Percentiles rank a stretch among this genome's conserved stretches.
These are phyloP conservation scores for Nitzschia putrida DNA, from an alignment of 108 stramenopile genomes.

Conservation along the genomic window DNA sequence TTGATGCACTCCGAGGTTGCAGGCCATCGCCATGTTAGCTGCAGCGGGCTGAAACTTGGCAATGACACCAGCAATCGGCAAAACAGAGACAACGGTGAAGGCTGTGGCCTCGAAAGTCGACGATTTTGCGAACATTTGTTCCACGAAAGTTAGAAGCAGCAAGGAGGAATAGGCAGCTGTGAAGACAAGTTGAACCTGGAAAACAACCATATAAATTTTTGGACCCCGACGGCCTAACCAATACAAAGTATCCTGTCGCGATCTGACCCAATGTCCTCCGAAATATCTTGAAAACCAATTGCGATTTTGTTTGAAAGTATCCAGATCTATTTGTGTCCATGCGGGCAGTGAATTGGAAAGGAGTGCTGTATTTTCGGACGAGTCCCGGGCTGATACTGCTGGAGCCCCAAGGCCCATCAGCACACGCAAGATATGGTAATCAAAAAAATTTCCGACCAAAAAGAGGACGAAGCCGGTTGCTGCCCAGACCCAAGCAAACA, in stretches of 20 bases:
- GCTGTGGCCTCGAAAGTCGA: not conserved
- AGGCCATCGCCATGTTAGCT: conserved; percentile 28
- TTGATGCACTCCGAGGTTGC: conserved; percentile 29
- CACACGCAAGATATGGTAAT: conserved; percentile 24
- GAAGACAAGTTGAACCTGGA: conserved; percentile 39
- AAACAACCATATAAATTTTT: conserved; percentile 22
- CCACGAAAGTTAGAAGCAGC: conserved; percentile 25
- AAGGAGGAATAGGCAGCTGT: conserved; percentile 27
- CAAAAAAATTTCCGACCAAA: conserved; percentile 25
- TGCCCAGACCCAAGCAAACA: conserved; percentile 40
- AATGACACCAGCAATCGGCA: conserved; percentile 16
- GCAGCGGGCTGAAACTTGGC: conserved; percentile 20
- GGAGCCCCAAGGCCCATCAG: conserved; percentile 14
- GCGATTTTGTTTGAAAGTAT: conserved; percentile 16
- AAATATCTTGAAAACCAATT: conserved; percentile 12
- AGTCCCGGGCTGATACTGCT: not conserved
- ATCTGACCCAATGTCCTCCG: not conserved
- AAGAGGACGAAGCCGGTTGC: conserved; percentile 33
- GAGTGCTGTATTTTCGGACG: not conserved
- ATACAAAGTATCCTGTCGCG: conserved; percentile 34
- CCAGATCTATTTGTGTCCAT: conserved; percentile 35
- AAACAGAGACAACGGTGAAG: conserved; percentile 13
- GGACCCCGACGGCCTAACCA: conserved; percentile 40
- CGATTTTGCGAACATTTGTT: conserved; percentile 5
- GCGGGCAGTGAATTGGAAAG: conserved; percentile 15